Evolutionary conservation across 257 asterid species (phyloP).

Genomic region (Plantago ovata): DNA sequence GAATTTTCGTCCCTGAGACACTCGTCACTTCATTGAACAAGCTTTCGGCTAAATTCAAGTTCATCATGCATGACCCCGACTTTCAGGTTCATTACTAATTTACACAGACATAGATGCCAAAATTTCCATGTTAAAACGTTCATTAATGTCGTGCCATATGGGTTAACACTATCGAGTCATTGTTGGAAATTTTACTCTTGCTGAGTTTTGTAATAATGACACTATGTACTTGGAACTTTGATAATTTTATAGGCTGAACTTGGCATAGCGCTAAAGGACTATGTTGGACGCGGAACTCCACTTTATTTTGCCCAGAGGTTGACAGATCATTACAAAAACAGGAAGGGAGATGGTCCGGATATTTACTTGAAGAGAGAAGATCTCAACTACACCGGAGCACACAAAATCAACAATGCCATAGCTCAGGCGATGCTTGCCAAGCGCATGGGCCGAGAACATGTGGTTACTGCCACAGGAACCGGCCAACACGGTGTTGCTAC

Average conservation of each 20-base stretch:
- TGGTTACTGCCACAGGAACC: conserved; percentile 72
- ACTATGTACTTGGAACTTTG: no score
- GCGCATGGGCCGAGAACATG: conserved; percentile 43
- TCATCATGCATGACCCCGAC: conserved; percentile 32
- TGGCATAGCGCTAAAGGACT: conserved; percentile 47
- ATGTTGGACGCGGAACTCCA: conserved; percentile 79
- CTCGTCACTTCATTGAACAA: conserved; percentile 40
- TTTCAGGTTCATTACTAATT: conserved; percentile 44
- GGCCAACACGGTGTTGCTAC: conserved; percentile 87
- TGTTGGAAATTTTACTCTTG: no score
- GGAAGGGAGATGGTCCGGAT: conserved; percentile 51
- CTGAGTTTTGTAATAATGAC: no score
- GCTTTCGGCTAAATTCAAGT: conserved; percentile 50
- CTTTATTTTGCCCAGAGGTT: conserved; percentile 63
- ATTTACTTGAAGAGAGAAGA: conserved; percentile 82
- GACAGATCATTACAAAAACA: conserved; percentile 49
- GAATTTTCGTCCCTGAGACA: conserved; percentile 71
- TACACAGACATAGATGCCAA: no score
- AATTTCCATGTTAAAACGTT: no score
- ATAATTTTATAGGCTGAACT: conserved; percentile 70
- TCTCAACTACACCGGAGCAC: conserved; percentile 66
- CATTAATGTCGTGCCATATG: no score
- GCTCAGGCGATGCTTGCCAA: conserved; percentile 87
- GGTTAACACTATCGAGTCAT: no score
- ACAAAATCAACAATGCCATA: conserved; percentile 80